Evolutionary conservation across 31 red algal species (phyloP), one percentile per base, ranked within the genome.

Genomic region (Bonnemaisonia californica): DNA sequence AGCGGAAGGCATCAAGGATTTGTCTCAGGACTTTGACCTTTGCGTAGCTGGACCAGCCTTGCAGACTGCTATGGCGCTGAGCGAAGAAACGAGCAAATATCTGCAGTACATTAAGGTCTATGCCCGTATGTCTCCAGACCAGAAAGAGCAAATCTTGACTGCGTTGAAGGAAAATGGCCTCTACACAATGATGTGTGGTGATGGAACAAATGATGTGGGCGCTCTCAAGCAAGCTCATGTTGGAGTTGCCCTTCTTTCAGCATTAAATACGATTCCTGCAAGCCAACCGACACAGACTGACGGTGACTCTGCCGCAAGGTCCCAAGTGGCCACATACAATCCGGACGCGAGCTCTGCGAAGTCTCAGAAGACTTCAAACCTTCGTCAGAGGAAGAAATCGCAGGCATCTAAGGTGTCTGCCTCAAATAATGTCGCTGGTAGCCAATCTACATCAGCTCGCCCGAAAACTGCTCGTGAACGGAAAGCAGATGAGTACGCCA

Each of bases 141-240:
- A 94, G 23, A 99, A 99, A 38, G 93, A 99, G 71, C 39, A 48
- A 18, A 87, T 99, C 3, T 42, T 99, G 38, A 94, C 79, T 9
- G 38, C 85, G 18, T 71, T 96, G 26, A 99, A 96, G 51, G 93
- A 94, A 41, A 42, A 64, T 26, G 93, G 93, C 36, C 41, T 94
- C 34, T 34, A 78, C 36, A 94, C 90, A 5, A 67, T 99, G 12
- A 96, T 99, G 93, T 96, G 93, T 89, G 97, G 97, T 33, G 97
- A 99, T 71, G 93, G 97, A 12, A 99, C 97, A n/a, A 99, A 99
- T 80, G 97, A 99, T 58, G 97, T 99, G 12, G 97, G 97, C 5
- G 97, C 93, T 34, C 54, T 99, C 11, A 99, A 96, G 57, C 97
- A 96, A 77, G 90, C 97, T 2, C 97, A 99, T 45, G 93, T 99